phyloP scores from a whole-genome alignment of 1,139 yeast species.

The Hyphopichia wangnamkhiaoensis region DNA sequence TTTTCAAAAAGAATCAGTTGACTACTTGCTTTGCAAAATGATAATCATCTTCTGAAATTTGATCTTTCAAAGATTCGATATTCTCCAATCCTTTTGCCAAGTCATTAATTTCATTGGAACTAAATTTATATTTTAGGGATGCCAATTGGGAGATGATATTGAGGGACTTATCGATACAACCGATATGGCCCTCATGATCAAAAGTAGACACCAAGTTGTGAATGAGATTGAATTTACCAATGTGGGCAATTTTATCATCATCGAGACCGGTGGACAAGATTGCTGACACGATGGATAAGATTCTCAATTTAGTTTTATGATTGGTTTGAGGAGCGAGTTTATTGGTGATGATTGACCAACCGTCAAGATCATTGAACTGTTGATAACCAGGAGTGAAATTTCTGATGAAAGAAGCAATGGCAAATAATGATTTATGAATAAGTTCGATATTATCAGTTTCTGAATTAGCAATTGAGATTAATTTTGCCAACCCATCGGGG shows the following conservation, averaged over 20 bases:
- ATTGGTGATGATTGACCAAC: constrained; percentile 53
- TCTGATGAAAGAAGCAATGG: constrained; percentile 73
- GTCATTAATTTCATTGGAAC: constrained; percentile 42
- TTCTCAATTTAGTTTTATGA: constrained; percentile 51
- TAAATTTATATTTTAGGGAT: constrained; percentile 46
- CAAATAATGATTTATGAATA: constrained; percentile 69
- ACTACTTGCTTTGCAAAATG: constrained; percentile 49
- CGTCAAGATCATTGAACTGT: constrained; percentile 55
- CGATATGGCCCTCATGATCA: constrained; percentile 42
- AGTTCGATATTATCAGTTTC: constrained; percentile 31
- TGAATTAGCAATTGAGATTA: constrained; percentile 41
- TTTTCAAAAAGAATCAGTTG: too few species aligned
- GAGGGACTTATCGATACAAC: constrained; percentile 62
- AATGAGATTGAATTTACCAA: constrained; percentile 45
- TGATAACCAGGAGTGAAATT: constrained; percentile 62
- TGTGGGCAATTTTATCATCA: constrained; percentile 34
- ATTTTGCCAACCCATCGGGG: constrained; percentile 46
- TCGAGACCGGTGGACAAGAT: constrained; percentile 53
- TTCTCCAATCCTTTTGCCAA: constrained; percentile 42
- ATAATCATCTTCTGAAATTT: constrained; percentile 55
- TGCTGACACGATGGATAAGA: constrained; percentile 59
- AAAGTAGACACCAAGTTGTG: constrained; percentile 38
- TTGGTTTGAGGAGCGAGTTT: constrained; percentile 10
- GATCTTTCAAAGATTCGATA: constrained; percentile 47
- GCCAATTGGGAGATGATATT: constrained; percentile 53